Evolutionary conservation across 805 yeast genomes (phyloP), one percentile per base, ranked within the genome.

Genomic region (Hanseniaspora vineae): DNA sequence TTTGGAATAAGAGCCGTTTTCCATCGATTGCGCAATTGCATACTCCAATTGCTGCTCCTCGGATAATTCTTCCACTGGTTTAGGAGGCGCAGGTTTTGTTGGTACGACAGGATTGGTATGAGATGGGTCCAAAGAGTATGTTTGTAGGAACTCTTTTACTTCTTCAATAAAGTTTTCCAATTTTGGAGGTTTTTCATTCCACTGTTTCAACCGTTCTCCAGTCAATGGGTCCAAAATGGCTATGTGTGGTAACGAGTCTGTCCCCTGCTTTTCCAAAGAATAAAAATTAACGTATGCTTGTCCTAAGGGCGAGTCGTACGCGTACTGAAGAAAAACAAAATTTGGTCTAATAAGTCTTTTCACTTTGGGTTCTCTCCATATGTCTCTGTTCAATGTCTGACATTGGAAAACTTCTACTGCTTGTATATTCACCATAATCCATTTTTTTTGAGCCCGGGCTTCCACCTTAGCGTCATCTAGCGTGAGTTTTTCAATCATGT

Each of bases 151-250:
- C 39, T 78, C 81, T 39, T 78, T 73, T 3, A 85, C 77, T 45
- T 84, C 86, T 39, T 73, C 72, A 9, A 81, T 61, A 78, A 89
- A 89, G 17, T 65, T 69, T 3, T 72, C 71, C 0, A 73, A 69
- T 17, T 67, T 66, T 0, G 94, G 94, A 1, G 78, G 80, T 31
- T 64, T 66, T 0, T 75, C 76, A n/a, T 71, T 67, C 96, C 97
- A 92, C 46, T 71, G 71, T 54, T 75, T 74, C 48, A 87, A 75
- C 50, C 95, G 72, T 64, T 92, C 99, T 19, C 97, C 97, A 0
- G 98, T 92, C 61, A 89, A 78, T 2, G 98, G 97, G 58, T 92
- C 99, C 45, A 92, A 61, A 39, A 92, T 84, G 1, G 96, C 84
- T 40, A 92, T 80, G 61, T 92, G 97, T 1, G 99, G 99, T 60